Evolutionary conservation across 345 rosid species (phyloP).

Genomic region (Linum trigynum): DNA sequence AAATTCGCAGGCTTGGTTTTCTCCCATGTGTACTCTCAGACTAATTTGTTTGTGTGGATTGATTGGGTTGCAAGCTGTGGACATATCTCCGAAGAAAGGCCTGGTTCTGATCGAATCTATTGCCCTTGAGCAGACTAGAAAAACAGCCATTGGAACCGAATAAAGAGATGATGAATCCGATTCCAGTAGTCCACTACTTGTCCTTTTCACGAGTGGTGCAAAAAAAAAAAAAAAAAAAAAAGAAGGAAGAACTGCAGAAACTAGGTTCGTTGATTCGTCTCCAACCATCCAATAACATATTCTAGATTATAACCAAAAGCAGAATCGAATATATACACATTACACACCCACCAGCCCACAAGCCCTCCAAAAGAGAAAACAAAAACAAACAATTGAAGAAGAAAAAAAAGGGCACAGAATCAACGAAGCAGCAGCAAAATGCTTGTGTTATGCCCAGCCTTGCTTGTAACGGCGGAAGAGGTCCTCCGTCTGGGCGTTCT

Average conservation of each 20-base stretch:
- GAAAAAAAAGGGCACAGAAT: neutral
- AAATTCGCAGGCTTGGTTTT: too few relatives aligned
- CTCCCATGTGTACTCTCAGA: too few relatives aligned
- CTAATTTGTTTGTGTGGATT: conserved; percentile 8
- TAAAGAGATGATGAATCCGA: conserved; percentile 13
- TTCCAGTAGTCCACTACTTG: too few relatives aligned
- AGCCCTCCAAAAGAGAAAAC: neutral
- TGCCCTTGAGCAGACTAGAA: conserved; percentile 66
- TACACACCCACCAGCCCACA: conserved; percentile 9
- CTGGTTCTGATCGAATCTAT: conserved; percentile 80
- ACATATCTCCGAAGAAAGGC: conserved; percentile 84
- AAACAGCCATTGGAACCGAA: conserved; percentile 39
- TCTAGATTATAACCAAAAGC: conserved; percentile 8
- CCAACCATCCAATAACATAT: too few relatives aligned
- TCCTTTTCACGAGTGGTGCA: too few relatives aligned
- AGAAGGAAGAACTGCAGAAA: too few relatives aligned
- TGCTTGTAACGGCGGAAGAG: conserved; percentile 61
- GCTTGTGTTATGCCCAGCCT: conserved; percentile 2
- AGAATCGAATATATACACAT: conserved; percentile 11
- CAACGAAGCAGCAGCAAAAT: neutral
- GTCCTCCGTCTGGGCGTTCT: conserved; percentile 76
- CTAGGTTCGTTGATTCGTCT: too few relatives aligned
- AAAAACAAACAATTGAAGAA: neutral
- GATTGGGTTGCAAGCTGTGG: conserved; percentile 78
- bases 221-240: too few relatives aligned